These are phyloP conservation scores for Stellera chamaejasme DNA, from an alignment of 345 rosid genomes.

Conservation along the genomic window DNA sequence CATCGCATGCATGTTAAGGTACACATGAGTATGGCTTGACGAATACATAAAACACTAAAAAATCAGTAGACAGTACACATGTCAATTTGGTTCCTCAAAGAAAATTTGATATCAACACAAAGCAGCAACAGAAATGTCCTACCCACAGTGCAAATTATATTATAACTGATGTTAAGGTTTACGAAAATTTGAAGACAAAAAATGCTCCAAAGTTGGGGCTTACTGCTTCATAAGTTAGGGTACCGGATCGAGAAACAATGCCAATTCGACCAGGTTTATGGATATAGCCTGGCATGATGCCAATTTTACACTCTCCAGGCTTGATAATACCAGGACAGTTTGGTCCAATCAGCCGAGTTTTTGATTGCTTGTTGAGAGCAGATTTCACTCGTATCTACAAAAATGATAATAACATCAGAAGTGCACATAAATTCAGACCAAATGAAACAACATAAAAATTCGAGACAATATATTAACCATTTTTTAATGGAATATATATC, in stretches of 20 bases:
- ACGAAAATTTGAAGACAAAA: constrained; percentile 7
- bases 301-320: constrained; percentile 93
- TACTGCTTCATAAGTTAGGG: constrained; percentile 96
- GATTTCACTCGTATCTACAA: constrained; percentile 75
- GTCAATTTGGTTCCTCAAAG: too few species aligned
- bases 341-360: constrained; percentile 79
- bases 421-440: too few species aligned
- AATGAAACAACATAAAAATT: neutral
- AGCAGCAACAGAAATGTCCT: too few species aligned
- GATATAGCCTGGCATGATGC: constrained; percentile 93
- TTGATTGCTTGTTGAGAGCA: constrained; percentile 66
- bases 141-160: too few species aligned
- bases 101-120: too few species aligned
- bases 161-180: neutral
- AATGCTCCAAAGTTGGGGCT: constrained; percentile 17
- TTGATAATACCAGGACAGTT: constrained; percentile 92
- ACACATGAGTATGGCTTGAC: too few species aligned
- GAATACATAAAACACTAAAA: too few species aligned
- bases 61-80: too few species aligned
- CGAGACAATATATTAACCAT: neutral
- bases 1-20: too few species aligned
- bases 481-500: too few species aligned
- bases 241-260: constrained; percentile 89
- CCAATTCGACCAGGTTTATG: constrained; percentile 91
- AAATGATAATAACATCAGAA: neutral